phyloP scores from a whole-genome alignment of 1,284 basidiomycete species.

The Marasmius oreades region DNA sequence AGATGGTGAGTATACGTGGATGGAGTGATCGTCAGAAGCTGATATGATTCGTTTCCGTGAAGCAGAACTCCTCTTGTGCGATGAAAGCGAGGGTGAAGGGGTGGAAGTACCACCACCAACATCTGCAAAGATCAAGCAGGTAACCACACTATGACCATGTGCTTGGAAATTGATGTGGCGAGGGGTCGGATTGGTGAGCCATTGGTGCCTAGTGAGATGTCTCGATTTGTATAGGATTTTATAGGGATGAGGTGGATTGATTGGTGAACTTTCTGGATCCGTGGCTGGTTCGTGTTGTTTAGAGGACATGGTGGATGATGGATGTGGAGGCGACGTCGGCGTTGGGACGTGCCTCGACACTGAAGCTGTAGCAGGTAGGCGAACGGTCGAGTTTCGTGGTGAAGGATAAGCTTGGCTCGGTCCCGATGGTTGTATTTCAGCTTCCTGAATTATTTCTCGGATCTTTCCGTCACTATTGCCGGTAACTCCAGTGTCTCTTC shows the following conservation, averaged over 20 bases:
- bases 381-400: neutral
- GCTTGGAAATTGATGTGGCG: conserved; percentile 81
- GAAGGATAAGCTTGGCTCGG: neutral
- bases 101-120: neutral
- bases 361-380: neutral
- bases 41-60: conserved; percentile 71
- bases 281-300: conserved; percentile 25
- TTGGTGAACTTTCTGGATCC: neutral
- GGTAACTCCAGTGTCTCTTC: neutral
- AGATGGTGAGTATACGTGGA: conserved; percentile 84
- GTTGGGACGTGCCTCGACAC: neutral
- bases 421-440: conserved; percentile 2
- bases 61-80: neutral
- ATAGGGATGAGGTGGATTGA: conserved; percentile 68
- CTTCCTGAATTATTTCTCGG: conserved; percentile 1
- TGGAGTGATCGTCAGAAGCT: conserved; percentile 91
- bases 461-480: neutral
- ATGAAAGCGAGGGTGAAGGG: neutral
- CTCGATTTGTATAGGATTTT: conserved; percentile 86
- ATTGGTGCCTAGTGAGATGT: conserved; percentile 72
- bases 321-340: conserved; percentile 19
- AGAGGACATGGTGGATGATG: conserved; percentile 33
- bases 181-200: conserved; percentile 72
- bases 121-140: conserved; percentile 87
- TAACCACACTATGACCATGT: conserved; percentile 87